phyloP scores from a whole-genome alignment of 176 grass and related monocot genomes.

The Musa schizocarpa region DNA sequence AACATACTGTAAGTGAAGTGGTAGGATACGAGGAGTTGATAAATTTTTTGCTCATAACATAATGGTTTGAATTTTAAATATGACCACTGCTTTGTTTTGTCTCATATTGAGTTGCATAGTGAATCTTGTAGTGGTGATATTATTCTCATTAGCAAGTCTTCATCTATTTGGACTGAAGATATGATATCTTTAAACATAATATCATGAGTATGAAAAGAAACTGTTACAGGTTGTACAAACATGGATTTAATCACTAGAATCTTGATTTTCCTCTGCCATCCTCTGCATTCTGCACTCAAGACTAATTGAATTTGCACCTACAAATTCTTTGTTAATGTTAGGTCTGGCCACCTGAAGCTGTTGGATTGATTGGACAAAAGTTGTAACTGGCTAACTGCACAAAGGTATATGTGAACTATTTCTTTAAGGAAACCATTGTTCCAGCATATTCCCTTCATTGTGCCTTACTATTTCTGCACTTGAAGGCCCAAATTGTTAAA shows the following conservation, averaged over 20 bases:
- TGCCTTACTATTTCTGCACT: neutral
- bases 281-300: neutral
- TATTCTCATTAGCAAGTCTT: too few relatives aligned
- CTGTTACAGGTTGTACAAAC: neutral
- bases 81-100: too few relatives aligned
- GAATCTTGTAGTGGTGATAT: too few relatives aligned
- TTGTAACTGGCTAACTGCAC: constrained; percentile 9
- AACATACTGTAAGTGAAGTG: too few relatives aligned
- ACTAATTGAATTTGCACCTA: neutral
- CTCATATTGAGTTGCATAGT: too few relatives aligned
- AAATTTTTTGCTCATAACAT: too few relatives aligned
- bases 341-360: constrained; percentile 38
- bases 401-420: neutral
- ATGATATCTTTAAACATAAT: too few relatives aligned
- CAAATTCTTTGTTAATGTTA: constrained; percentile 19
- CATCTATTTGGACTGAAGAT: too few relatives aligned
- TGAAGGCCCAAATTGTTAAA: neutral
- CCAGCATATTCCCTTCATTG: neutral
- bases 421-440: constrained; percentile 16
- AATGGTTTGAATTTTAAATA: too few relatives aligned
- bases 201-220: neutral
- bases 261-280: neutral
- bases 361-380: constrained; percentile 38
- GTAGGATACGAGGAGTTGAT: too few relatives aligned
- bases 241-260: neutral